Conservation (phyloP, 495 filamentous ascomycete species). For the Trichocladium antarcticum region DNA sequence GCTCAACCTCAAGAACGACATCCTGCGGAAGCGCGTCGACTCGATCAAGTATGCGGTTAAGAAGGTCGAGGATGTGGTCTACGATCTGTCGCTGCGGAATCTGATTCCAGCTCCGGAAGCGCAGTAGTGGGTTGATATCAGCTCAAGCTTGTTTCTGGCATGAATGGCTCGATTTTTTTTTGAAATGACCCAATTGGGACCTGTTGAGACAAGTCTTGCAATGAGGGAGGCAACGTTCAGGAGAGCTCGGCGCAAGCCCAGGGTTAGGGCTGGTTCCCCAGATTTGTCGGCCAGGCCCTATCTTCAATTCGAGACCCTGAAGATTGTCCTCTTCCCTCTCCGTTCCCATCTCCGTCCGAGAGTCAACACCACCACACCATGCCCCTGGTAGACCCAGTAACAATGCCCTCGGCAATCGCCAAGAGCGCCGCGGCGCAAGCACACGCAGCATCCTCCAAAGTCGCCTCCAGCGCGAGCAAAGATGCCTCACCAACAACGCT, state of each 20-base stretch:
- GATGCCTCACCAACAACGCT: neutral
- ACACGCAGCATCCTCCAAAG: neutral
- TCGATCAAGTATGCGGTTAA: constrained; percentile 95
- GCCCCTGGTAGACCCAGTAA: constrained; percentile 27
- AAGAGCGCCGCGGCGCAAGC: constrained; percentile 14
- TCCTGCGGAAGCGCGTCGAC: constrained; percentile 74
- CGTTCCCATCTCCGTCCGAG: neutral
- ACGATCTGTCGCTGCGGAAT: constrained; percentile 81
- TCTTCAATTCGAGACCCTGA: neutral
- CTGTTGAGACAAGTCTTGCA: too few relatives aligned
- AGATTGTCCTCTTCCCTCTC: neutral
- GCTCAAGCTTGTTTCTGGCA: too few relatives aligned
- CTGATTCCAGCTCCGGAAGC: constrained; percentile 47
- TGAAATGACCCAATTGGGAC: too few relatives aligned
- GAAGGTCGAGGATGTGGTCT: constrained; percentile 96
- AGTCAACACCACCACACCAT: constrained; percentile 10
- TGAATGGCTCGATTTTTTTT: too few relatives aligned
- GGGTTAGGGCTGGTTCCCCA: constrained; percentile 19
- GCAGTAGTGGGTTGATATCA: constrained; percentile 10
- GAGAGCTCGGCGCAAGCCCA: neutral
- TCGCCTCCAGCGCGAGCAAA: neutral
- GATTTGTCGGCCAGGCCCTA: constrained; percentile 2
- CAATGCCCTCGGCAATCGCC: constrained; percentile 19
- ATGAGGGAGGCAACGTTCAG: too few relatives aligned
- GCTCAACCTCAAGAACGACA: constrained; percentile 93